Evolutionary conservation across 2,329 filamentous ascomycete species (phyloP), one percentile per base, ranked within the genome.

Genomic region (Diplodia sapinea): DNA sequence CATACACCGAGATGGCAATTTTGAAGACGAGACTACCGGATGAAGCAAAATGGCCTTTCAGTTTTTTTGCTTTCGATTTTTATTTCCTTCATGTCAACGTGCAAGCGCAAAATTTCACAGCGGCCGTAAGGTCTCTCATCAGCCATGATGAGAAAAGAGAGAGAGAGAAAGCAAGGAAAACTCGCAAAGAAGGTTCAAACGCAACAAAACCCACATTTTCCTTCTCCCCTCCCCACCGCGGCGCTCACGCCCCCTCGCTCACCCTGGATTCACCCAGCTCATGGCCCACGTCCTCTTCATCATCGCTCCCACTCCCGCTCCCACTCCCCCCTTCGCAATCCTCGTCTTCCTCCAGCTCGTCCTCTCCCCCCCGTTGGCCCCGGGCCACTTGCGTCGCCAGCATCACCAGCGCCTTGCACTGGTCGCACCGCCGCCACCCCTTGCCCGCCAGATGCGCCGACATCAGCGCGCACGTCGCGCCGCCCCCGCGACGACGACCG

Each of bases 341-440:
- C 51, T 33, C 29, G 33, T 29, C 33, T 33, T 15, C 33, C 1
- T 36, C 26, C 29, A 26, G 26, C 26, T 3, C 11, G 2, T 56
- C 54, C 29, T 20, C 23, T 23, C 23, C 23, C 23, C 23, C 23
- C 23, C 23, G 12, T 13, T 56, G 54, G 3, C n/a, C 33, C 31
- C 54, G 20, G 9, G 54, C 54, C 54, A 56, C 54, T 31, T 56
- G 54, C 17, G 54, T 56, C n/a, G 54, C 54, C 33, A 56, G 4
- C 54, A 56, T 56, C 31, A 59, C 55, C n/a, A 59, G 17, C 12
- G 36, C 20, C 36, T 23, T 23, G 38, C 55, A 59, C 36, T n/a
- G 20, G 11, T 13, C 36, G 20, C 55, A 59, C 20, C 36, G 36
- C 20, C 36, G 40, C 55, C 55, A 59, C 2, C 55, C 55, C 55